Evolutionary conservation across 2,329 filamentous ascomycete genomes (phyloP).

Genomic region (Fonsecaea monophora): DNA sequence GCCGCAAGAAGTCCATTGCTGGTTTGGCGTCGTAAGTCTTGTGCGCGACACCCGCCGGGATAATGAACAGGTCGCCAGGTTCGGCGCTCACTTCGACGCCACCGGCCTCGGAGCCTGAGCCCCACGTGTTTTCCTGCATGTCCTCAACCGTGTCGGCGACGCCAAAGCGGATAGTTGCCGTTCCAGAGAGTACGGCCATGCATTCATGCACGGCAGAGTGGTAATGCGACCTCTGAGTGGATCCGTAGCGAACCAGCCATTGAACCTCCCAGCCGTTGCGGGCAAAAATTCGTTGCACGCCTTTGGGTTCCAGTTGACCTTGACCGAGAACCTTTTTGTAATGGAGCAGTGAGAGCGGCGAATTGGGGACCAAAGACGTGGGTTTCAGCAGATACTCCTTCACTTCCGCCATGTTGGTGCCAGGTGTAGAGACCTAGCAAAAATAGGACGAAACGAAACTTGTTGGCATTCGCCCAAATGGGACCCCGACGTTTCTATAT

Average conservation of each 20-base stretch:
- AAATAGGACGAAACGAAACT: too few species aligned
- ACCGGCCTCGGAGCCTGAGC: slow-evolving; percentile 52
- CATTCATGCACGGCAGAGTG: slow-evolving; percentile 64
- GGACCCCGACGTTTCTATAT: too few species aligned
- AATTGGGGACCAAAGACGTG: slow-evolving; percentile 59
- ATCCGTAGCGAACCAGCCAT: slow-evolving; percentile 65
- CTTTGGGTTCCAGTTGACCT: slow-evolving; percentile 13
- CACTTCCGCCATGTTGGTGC: slow-evolving; percentile 23
- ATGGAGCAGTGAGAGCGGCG: slow-evolving; percentile 60
- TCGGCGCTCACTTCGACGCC: slow-evolving; percentile 58
- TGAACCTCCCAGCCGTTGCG: slow-evolving; percentile 60
- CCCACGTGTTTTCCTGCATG: slow-evolving; percentile 50
- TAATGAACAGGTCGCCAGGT: slow-evolving; percentile 64
- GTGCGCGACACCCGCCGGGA: slow-evolving; percentile 64
- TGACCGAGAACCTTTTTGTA: slow-evolving; percentile 53
- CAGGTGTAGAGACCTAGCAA: too few species aligned
- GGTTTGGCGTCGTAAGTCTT: slow-evolving; percentile 59
- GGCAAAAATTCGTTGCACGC: slow-evolving; percentile 54
- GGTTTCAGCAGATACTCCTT: slow-evolving; percentile 49
- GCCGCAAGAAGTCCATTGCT: slow-evolving; percentile 46
- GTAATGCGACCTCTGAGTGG: slow-evolving; percentile 64
- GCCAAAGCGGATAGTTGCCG: slow-evolving; percentile 62
- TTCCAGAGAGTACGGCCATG: slow-evolving; percentile 63
- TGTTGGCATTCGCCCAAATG: too few species aligned
- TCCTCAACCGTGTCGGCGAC: slow-evolving; percentile 57